phyloP scores from a whole-genome alignment of 2,329 filamentous ascomycete species.

The Talaromyces rugulosus region DNA sequence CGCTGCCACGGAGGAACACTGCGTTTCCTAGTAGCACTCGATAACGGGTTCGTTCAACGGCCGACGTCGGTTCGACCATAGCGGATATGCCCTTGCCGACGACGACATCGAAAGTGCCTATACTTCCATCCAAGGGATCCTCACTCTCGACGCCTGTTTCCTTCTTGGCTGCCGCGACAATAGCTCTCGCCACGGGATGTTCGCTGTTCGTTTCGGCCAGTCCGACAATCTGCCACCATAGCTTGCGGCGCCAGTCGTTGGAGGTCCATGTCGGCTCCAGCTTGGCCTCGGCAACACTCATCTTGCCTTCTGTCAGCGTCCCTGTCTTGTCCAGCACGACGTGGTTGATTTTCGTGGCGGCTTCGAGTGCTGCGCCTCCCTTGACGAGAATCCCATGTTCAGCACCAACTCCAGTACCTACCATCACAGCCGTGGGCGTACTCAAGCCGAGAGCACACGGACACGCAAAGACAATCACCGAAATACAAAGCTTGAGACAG shows the following conservation, averaged over 20 bases:
- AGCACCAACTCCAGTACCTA: constrained; percentile 93
- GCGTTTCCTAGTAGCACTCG: constrained; percentile 80
- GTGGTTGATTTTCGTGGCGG: constrained; percentile 81
- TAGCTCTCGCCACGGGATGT: constrained; percentile 90
- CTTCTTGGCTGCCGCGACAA: constrained; percentile 68
- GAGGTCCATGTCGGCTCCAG: constrained; percentile 66
- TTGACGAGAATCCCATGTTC: constrained; percentile 98
- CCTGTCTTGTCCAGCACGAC: constrained; percentile 95
- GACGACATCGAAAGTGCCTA: constrained; percentile 77
- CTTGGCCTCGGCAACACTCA: constrained; percentile 76
- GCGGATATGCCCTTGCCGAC: constrained; percentile 85
- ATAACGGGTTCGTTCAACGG: constrained; percentile 66
- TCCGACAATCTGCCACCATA: constrained; percentile 96
- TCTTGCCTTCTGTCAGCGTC: constrained; percentile 89
- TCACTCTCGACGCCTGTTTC: constrained; percentile 70
- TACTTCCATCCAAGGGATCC: constrained; percentile 71
- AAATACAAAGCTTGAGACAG: constrained; percentile 94
- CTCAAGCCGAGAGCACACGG: constrained; percentile 94
- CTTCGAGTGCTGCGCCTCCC: constrained; percentile 87
- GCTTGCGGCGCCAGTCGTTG: constrained; percentile 62
- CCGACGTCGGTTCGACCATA: constrained; percentile 69
- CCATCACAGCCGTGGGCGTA: constrained; percentile 97
- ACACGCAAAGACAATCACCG: constrained; percentile 96
- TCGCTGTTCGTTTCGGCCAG: constrained; percentile 95
- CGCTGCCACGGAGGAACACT: constrained; percentile 67